Base-by-base conservation (phyloP, 2,329 filamentous ascomycete species). In the Penicillium sp. region DNA sequence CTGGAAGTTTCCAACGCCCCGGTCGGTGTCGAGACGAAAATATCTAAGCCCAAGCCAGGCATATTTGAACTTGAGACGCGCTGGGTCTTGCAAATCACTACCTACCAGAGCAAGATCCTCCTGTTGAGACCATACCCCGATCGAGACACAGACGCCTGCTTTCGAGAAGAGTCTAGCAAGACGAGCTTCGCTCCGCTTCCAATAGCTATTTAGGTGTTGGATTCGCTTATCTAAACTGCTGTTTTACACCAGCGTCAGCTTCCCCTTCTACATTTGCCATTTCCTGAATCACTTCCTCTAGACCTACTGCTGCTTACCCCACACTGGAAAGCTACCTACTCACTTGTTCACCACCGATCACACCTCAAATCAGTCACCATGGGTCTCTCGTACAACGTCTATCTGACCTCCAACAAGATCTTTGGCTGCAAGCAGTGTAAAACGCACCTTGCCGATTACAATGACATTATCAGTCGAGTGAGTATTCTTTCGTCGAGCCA, bases 401-500 rank as follows among this genome's bases (percentile, higher is more conserved):
- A 97, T 78, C 89, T 97, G 68, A 91, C 89, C 78, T 90, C 91
- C 75, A 87, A 84, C 79, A 91, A 91, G 80, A 94, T 97, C 75
- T 96, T 95, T 78, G 93, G 92, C 68, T 97, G 91, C 86, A 94
- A 94, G 83, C 86, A 86, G 73, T 99, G 95, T 88, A 97, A 97
- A 79, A 92, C 95, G 8, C 95, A 99, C 76, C 87, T 99, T 19
- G 90, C 93, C 35, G 95, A 97, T 76, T 92, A 96, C 72, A 93
- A 98, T 71, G 93, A 97, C 74, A 97, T 99, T 68, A 93, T 98
- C 67, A 97, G 92, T 74, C 85, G 93, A 73, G 94, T 98, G 82
- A 73, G 89, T 58, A 54, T 26, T 56, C 8, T 51, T 44, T 35
- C 55, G 56, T 45, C 65, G 57, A 30, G 53, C 7, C 19, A 51